Base-by-base conservation (phyloP, 306 rosid species). In the Senna siamea region DNA sequence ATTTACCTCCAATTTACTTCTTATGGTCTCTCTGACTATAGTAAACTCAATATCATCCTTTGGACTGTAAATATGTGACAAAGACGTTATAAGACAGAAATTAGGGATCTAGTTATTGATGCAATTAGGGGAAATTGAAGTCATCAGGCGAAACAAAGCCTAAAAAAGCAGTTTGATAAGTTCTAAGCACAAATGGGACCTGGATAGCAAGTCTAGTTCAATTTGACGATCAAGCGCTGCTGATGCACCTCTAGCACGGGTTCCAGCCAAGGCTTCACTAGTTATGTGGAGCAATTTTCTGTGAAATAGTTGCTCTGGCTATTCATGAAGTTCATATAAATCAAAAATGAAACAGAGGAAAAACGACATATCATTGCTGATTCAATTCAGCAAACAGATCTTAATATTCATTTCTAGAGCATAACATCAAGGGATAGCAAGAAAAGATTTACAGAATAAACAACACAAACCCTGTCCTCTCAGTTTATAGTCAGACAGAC, bases 271-370 rank as follows among this genome's bases (percentile, higher is more conserved):
- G 70, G 97, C 99, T 68, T 94, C 97, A 37, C 99, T 92, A 57
- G 82, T 87, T 51, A 94, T 86, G 79, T 69, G 76, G 72, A 89
- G 96, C 61, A 82, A 70, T 85, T 90, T 92, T 92, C 99, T 89
- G 82, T 85, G 97, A 89, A 94, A 94, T 80, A 94, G 92, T 83
- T 85, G 95, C 93, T 94, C 99, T 78, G 99, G 99, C 99, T 94
- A 83, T 89, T 86, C 74, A 80, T 84, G 86, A 80, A 85, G 78
- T 77, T 83, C 74, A 83, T 86, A 55, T 26, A 79, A 85, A 84
- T 82, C 69, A 88, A 77, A 78, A 76, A 66, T 78, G 78, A 70
- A 79, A 50, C 71, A 41, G 23, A 72, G 46, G 69, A 43, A 9
- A 62, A 71, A 59, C 15, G 56, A 69, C 20, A 28, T 38, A 53